Evolutionary conservation across 768 basidiomycete species (phyloP).

Genomic region (Mycena amicta): DNA sequence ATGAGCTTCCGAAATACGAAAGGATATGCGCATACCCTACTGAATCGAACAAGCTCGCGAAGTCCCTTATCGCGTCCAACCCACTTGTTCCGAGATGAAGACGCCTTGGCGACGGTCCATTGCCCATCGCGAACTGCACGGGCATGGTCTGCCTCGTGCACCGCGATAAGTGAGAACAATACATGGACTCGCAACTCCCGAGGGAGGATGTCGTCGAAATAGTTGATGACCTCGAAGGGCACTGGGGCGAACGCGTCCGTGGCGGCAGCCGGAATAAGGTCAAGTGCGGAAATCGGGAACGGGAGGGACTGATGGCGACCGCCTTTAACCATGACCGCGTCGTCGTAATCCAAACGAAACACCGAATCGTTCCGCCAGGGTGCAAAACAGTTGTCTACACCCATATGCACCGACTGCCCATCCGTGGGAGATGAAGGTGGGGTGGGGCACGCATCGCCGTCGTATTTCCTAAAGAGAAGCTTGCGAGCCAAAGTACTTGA

Average conservation of each 20-base stretch:
- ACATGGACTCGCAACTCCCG: slow-evolving; percentile 69
- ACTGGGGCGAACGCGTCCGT: slow-evolving; percentile 57
- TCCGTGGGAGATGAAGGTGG: slow-evolving; percentile 18
- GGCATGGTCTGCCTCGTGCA: slow-evolving; percentile 63
- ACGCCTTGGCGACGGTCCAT: slow-evolving; percentile 66
- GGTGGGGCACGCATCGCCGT: slow-evolving; percentile 19
- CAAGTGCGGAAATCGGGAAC: slow-evolving; percentile 60
- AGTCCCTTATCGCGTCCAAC: slow-evolving; percentile 74
- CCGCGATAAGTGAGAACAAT: slow-evolving; percentile 52
- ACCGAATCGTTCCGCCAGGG: slow-evolving; percentile 45
- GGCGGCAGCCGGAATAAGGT: slow-evolving; percentile 53
- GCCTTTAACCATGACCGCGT: slow-evolving; percentile 36
- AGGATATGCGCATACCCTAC: slow-evolving; percentile 52
- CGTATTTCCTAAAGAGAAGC: slow-evolving; percentile 49
- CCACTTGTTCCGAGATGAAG: slow-evolving; percentile 67
- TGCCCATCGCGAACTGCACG: slow-evolving; percentile 44
- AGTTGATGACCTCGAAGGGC: slow-evolving; percentile 49
- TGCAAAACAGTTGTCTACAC: slow-evolving; percentile 38
- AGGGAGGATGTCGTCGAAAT: slow-evolving; percentile 73
- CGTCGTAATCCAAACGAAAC: slow-evolving; percentile 16
- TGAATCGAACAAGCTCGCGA: slow-evolving; percentile 76
- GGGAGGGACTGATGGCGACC: slow-evolving; percentile 66
- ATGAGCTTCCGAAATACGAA: too few species aligned
- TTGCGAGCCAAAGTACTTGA: slow-evolving; percentile 59
- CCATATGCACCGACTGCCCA: slow-evolving; percentile 25